phyloP scores from a whole-genome alignment of 1,139 yeast species.

The Wickerhamomyces sp. region DNA sequence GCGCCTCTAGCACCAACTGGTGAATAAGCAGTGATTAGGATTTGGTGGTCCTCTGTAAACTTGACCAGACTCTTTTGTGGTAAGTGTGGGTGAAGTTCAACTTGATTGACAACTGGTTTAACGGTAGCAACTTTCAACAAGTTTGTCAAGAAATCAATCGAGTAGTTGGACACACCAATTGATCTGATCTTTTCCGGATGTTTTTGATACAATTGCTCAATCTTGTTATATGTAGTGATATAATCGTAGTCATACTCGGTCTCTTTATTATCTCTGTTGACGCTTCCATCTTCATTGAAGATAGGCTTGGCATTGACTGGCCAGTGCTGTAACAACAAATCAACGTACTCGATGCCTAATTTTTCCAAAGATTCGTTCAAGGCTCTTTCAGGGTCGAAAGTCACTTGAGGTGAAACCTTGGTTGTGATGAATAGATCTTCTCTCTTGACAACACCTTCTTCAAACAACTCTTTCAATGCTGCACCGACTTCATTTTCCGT shows the following conservation, averaged over 20 bases:
- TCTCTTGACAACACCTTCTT: conserved; percentile 43
- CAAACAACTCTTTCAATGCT: conserved; percentile 42
- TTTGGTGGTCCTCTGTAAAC: conserved; percentile 36
- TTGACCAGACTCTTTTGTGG: conserved; percentile 45
- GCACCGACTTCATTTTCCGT: conserved; percentile 44
- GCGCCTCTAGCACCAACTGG: conserved; percentile 55
- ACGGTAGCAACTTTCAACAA: conserved; percentile 39
- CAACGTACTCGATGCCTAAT: conserved; percentile 51
- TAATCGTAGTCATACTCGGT: conserved; percentile 24
- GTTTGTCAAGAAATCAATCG: conserved; percentile 39
- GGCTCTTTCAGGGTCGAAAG: conserved; percentile 31
- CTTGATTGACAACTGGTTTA: conserved; percentile 49
- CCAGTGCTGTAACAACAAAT: conserved; percentile 56
- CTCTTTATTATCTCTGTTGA: not conserved
- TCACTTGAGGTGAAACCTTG: conserved; percentile 48
- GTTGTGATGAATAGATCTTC: conserved; percentile 56
- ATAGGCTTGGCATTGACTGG: conserved; percentile 41
- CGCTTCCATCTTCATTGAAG: conserved; percentile 34
- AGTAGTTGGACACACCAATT: conserved; percentile 58
- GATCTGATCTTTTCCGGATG: conserved; percentile 38
- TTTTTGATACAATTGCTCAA: conserved; percentile 39
- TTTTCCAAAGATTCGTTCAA: conserved; percentile 32
- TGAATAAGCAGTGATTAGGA: conserved; percentile 51
- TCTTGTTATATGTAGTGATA: conserved; percentile 40
- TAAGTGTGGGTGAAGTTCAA: conserved; percentile 54